phyloP scores from a whole-genome alignment of 306 rosid species.

The Sesbania bispinosa region DNA sequence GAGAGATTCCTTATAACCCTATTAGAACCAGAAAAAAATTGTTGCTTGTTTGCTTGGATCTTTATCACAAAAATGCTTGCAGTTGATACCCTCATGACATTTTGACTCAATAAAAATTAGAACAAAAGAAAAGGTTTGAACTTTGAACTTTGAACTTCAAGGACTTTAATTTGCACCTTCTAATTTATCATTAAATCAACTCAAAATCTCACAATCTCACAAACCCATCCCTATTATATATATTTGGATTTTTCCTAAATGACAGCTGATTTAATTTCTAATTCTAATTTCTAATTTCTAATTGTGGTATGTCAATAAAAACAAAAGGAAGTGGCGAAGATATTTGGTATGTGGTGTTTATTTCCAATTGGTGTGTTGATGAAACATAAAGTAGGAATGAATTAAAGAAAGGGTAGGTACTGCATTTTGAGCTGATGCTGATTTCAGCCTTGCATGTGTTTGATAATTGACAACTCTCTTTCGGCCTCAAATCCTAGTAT shows the following conservation, averaged over 20 bases:
- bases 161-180: background rate
- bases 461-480: conserved; percentile 18
- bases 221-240: background rate
- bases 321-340: background rate
- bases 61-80: conserved; percentile 28
- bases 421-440: background rate
- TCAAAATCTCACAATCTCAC: background rate
- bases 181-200: background rate
- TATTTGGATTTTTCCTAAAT: background rate
- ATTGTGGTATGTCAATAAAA: background rate
- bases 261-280: background rate
- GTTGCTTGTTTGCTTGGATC: conserved; percentile 41
- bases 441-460: background rate
- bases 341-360: conserved; percentile 15
- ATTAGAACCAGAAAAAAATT: conserved; percentile 26
- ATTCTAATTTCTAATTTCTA: background rate
- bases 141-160: too few species aligned
- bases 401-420: conserved; percentile 3
- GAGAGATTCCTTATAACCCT: conserved; percentile 23
- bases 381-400: conserved; percentile 10
- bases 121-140: too few species aligned
- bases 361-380: background rate
- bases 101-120: too few species aligned
- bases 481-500: background rate
- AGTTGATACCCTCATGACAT: conserved; percentile 29